Evolutionary conservation across 768 basidiomycete genomes (phyloP).

Genomic region (Leccinum barrowsii): DNA sequence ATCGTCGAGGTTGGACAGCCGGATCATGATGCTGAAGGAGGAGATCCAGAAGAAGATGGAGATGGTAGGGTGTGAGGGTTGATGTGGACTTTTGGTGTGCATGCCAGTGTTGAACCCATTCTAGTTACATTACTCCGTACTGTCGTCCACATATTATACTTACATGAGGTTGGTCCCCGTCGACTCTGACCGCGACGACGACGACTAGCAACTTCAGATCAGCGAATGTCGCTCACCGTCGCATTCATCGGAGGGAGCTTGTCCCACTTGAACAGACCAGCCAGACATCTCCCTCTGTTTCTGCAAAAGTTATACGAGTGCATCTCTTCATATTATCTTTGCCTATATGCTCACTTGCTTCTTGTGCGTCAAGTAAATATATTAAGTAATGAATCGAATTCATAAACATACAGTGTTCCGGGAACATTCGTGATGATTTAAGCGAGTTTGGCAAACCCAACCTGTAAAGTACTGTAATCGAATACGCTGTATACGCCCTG

Average conservation of each 20-base stretch:
- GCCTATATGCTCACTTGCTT: too few relatives aligned
- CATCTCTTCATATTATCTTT: too few relatives aligned
- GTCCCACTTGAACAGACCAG: constrained; percentile 33
- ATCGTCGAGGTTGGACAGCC: constrained; percentile 63
- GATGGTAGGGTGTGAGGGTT: constrained; percentile 32
- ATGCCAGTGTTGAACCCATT: background rate
- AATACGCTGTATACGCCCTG: too few relatives aligned
- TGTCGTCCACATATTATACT: constrained; percentile 8
- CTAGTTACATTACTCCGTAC: constrained; percentile 4
- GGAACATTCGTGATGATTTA: too few relatives aligned
- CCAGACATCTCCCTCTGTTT: constrained; percentile 68
- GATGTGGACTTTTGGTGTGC: background rate
- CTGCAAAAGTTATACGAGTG: constrained; percentile 83
- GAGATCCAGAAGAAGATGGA: constrained; percentile 65
- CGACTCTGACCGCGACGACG: constrained; percentile 4
- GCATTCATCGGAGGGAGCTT: constrained; percentile 34
- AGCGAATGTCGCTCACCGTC: constrained; percentile 56
- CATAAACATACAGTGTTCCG: too few relatives aligned
- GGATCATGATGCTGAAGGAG: constrained; percentile 65
- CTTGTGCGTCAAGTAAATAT: too few relatives aligned
- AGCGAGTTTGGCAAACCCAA: too few relatives aligned
- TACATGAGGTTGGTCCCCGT: constrained; percentile 3
- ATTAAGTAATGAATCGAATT: too few relatives aligned
- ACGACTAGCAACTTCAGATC: constrained; percentile 44
- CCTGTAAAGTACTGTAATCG: too few relatives aligned